Evolutionary conservation across 2,329 filamentous ascomycete genomes (phyloP).

Genomic region (Neonectria faginata): DNA sequence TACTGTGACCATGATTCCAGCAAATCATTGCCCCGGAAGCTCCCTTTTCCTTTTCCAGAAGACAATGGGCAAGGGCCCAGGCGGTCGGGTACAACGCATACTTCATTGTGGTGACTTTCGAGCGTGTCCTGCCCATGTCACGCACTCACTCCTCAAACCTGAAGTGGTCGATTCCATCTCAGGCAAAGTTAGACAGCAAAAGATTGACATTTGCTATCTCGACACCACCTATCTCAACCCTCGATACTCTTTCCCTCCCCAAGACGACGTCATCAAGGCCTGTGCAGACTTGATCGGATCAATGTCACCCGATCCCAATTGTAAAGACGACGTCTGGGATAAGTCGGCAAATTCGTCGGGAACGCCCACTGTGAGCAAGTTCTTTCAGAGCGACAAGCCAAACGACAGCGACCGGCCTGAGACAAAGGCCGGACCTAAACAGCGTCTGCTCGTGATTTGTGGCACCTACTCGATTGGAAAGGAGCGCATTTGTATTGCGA

Average conservation of each 20-base stretch:
- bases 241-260: slow-evolving; percentile 92
- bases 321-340: slow-evolving; percentile 61
- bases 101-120: slow-evolving; percentile 97
- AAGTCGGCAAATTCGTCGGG: slow-evolving; percentile 56
- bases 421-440: slow-evolving; percentile 41
- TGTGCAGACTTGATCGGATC: slow-evolving; percentile 90
- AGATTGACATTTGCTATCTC: slow-evolving; percentile 94
- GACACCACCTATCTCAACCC: slow-evolving; percentile 98
- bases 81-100: slow-evolving; percentile 77
- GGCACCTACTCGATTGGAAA: slow-evolving; percentile 99
- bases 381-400: slow-evolving; percentile 58
- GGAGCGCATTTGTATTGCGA: slow-evolving; percentile 93
- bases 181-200: slow-evolving; percentile 81
- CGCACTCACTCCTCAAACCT: slow-evolving; percentile 84
- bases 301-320: slow-evolving; percentile 73
- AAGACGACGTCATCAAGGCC: slow-evolving; percentile 86
- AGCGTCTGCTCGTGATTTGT: slow-evolving; percentile 88
- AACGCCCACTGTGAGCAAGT: slow-evolving; percentile 63
- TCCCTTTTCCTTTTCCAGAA: slow-evolving; percentile 96
- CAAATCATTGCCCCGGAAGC: slow-evolving; percentile 96
- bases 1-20: slow-evolving; percentile 91
- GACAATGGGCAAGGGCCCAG: slow-evolving; percentile 68
- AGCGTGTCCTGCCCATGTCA: slow-evolving; percentile 85
- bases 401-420: slow-evolving; percentile 48
- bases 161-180: slow-evolving; percentile 76